Evolutionary conservation across 2,329 filamentous ascomycete species (phyloP).

Genomic region (Botryotinia convoluta): DNA sequence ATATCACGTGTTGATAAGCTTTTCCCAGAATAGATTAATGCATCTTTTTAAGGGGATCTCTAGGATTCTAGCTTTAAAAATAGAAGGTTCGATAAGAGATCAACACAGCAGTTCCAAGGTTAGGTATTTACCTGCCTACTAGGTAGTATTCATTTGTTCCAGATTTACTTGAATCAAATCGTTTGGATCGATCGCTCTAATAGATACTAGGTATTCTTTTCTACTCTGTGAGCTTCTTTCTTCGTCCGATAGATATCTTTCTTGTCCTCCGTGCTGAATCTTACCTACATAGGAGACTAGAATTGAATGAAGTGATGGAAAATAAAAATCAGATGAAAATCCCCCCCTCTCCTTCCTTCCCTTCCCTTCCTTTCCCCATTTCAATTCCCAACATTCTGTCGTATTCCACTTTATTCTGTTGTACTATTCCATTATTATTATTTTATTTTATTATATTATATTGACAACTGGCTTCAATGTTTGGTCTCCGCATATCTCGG

Average conservation of each 20-base stretch:
- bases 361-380: background rate
- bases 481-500: conserved; percentile 16
- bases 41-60: background rate
- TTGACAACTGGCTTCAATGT: background rate
- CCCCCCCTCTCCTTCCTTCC: too few relatives aligned
- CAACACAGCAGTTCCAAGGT: background rate
- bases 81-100: conserved; percentile 7
- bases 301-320: background rate
- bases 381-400: background rate
- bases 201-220: background rate
- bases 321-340: conserved; percentile 5
- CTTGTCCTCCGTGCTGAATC: background rate
- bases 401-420: conserved; percentile 1
- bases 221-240: background rate
- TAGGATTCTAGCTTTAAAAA: background rate
- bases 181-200: background rate
- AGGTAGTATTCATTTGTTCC: background rate
- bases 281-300: background rate
- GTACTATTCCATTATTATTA: background rate
- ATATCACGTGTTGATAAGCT: conserved; percentile 18
- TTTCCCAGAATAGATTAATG: conserved; percentile 11
- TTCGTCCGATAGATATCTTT: background rate
- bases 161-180: background rate
- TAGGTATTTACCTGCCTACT: background rate
- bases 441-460: background rate